Evolutionary conservation across 2,329 filamentous ascomycete genomes (phyloP), one percentile per base, ranked within the genome.

Genomic region (Pseudofabraea citricarpa): DNA sequence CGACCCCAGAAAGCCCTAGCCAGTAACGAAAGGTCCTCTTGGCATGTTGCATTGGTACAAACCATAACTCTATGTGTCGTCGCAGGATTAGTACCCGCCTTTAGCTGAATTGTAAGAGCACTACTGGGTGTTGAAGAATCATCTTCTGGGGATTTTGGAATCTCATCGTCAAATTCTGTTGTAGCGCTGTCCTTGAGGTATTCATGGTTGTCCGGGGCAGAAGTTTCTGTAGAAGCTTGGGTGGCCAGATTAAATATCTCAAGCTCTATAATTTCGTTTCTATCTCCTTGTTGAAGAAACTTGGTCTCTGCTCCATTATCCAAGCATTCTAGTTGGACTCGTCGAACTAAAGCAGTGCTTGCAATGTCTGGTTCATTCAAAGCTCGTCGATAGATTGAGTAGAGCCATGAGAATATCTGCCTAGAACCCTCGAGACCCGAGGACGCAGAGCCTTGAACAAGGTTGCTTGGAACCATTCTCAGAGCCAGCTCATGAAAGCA

Each of bases 361-460:
- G 35, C 18, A 23, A 37, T 23, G 21, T 37, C 35, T 12, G 18
- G 35, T 15, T 37, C 20, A 6, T 37, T 37, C 7, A 19, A n/a
- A 20, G 18, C 7, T 22, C 16, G 35, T n/a, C 35, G 35, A 6
- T 37, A 23, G 21, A 37, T 19, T 10, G 35, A 37, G 19, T 21
- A 37, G 5, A 37, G 19, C 35, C 35, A 37, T 13, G 35, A 18
- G n/a, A 37, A 37, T 19, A 37, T 37, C 21, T 37, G 35, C 6
- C 35, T 19, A 37, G 35, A 37, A 2, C 35, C 35, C 15, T 37
- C 35, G 9, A 37, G 18, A 10, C 18, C 35, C 4, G 35, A 19
- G 10, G 35, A 19, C n/a, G 9, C 4, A 21, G n/a, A n/a, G 13
- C 23, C 2, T 9, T n/a, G 18, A 4, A 37, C 35, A 22, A 37